Percentiles rank a stretch among this genome's conserved stretches.
Evolutionary conservation across 352 stramenopile genomes (phyloP).

Genomic region (Pseudoperonospora humuli): DNA sequence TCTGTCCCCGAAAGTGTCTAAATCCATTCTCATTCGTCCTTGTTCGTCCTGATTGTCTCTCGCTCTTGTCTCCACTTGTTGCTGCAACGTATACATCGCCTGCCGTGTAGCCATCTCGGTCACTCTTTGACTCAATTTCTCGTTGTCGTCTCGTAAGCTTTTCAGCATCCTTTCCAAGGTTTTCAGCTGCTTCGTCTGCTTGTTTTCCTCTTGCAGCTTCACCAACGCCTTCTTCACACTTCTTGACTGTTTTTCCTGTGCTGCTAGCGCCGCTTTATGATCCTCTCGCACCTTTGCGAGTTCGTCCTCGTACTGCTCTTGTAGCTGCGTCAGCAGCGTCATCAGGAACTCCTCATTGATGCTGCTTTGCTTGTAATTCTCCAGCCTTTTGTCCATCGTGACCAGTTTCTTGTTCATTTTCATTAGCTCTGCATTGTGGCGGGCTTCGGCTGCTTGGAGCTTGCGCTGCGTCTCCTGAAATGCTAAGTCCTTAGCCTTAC

Average conservation of each 20-base stretch:
- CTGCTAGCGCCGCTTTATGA: constrained; percentile 5
- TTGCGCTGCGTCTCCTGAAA: constrained; percentile 4
- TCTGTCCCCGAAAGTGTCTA: constrained; percentile 14
- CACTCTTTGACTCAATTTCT: constrained; percentile 1
- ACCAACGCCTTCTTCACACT: constrained; percentile 9
- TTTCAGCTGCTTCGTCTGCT: constrained; percentile 6
- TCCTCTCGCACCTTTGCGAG: constrained; percentile 25
- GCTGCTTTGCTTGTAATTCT: constrained; percentile 9
- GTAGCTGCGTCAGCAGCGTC: constrained; percentile 36
- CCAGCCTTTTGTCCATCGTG: constrained; percentile 20
- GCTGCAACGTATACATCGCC: constrained; percentile 8
- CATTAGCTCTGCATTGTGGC: constrained; percentile 4
- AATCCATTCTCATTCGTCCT: constrained; percentile 9
- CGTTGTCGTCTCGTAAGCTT: constrained; percentile 8
- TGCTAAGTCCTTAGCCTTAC: constrained; percentile 8
- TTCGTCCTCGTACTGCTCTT: constrained; percentile 47
- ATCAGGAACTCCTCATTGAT: constrained; percentile 53
- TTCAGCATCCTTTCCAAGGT: constrained; percentile 9
- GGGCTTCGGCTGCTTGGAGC: not conserved
- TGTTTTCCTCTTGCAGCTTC: constrained; percentile 8
- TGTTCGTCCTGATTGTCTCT: constrained; percentile 13
- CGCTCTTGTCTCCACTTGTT: constrained; percentile 10
- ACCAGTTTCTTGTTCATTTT: constrained; percentile 19
- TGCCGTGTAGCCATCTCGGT: constrained; percentile 10
- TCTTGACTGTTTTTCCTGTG: constrained; percentile 22